Conservation (phyloP, 345 rosid species). For the Populus pruinosa region DNA sequence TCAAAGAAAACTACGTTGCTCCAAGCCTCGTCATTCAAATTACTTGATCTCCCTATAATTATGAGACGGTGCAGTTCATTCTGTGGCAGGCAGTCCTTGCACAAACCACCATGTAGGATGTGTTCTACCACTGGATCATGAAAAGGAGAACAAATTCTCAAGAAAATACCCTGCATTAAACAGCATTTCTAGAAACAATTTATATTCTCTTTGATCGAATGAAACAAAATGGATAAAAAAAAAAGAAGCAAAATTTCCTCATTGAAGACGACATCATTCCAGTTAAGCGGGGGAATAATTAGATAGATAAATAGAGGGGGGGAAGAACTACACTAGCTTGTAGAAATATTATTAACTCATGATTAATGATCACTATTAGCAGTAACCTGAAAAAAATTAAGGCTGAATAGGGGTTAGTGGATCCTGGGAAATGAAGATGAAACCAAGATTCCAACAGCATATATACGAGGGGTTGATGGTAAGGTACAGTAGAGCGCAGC, state of each 20-base stretch:
- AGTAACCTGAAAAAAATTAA: too few species aligned
- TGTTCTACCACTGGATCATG: not conserved
- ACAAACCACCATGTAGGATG: not conserved
- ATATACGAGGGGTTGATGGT: conserved; percentile 13
- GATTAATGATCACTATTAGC: not conserved
- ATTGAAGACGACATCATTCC: not conserved
- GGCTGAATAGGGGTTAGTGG: not conserved
- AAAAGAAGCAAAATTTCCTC: not conserved
- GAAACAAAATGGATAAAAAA: not conserved
- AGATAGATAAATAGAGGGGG: not conserved
- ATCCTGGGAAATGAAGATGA: conserved; percentile 1
- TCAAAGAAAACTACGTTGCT: too few species aligned
- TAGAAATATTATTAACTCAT: not conserved
- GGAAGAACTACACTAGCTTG: not conserved
- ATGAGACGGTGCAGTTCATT: not conserved
- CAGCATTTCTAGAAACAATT: not conserved
- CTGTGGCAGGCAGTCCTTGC: not conserved
- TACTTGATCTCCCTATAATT: not conserved
- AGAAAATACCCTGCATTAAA: not conserved
- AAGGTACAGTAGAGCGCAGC: not conserved
- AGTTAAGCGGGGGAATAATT: not conserved
- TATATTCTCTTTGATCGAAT: not conserved
- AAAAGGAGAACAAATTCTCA: not conserved
- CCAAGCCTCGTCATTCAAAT: not conserved
- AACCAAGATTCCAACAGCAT: conserved; percentile 7